Evolutionary conservation across 1,284 basidiomycete genomes (phyloP), one percentile per base, ranked within the genome.

Genomic region (Papiliotrema nemorosa): DNA sequence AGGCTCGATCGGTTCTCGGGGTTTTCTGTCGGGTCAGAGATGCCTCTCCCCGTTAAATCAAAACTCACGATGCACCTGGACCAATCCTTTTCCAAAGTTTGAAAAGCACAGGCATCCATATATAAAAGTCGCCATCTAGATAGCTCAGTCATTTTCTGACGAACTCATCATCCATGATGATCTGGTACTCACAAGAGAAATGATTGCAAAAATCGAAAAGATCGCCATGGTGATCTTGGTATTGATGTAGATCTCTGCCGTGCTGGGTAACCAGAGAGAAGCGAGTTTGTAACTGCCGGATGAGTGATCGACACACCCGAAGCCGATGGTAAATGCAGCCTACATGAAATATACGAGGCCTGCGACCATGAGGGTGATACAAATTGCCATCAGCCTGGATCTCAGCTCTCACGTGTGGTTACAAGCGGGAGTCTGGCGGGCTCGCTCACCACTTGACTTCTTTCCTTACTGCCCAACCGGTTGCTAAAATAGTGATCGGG

Each of bases 301-400:
- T 21, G 31, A 25, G 20, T 27, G 25, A 48, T 12, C 18, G 20
- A 21, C 5, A 25, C 4, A 7, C 6, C 5, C 3, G 5, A 18
- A 26, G 13, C 2, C 9, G 14, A 13, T 18, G n/a, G 16, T 26
- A 21, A 16, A 12, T 18, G 25, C 14, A 10, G 38, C 62, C 50
- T 36, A 93, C 57, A 84, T 78, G 74, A 93, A 93, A 74, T 93
- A 94, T 18, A 86, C 82, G 76, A 88, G 80, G 7, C 87, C 90
- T 6, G 82, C 83, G 26, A 84, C 78, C 70, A 88, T 89, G 39
- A 89, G 84, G 16, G 80, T 78, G 77, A 92, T 84, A 71, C 90
- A 91, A 2, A 82, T 82, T 35, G 78, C 78, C 87, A 92, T 92
- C 81, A 90, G 18, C 84, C 82, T 81, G 81, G 69, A 81, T 31